phyloP scores from a whole-genome alignment of 177 flowering plant species.

The Tripterygium wilfordii region DNA sequence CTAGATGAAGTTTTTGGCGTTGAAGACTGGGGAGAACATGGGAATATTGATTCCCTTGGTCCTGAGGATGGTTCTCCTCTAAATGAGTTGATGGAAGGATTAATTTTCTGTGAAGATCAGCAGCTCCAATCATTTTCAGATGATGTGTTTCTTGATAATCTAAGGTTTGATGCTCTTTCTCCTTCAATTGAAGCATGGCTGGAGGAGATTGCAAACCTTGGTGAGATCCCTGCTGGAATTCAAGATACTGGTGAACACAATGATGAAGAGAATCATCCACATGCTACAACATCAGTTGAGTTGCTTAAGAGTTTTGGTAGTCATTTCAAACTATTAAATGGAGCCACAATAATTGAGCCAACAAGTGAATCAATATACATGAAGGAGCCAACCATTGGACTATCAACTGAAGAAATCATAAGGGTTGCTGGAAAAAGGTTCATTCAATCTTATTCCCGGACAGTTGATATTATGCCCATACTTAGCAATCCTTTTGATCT shows the following conservation, averaged over 20 bases:
- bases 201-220: conserved; percentile 7
- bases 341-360: conserved; percentile 1
- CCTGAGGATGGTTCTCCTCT: conserved; percentile 17
- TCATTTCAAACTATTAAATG: background rate
- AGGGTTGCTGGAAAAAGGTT: conserved; percentile 31
- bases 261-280: conserved; percentile 14
- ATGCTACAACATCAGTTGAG: conserved; percentile 6
- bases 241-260: conserved; percentile 3
- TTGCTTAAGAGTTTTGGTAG: background rate
- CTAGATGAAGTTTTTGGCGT: conserved; percentile 9
- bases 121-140: conserved; percentile 7
- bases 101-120: conserved; percentile 6
- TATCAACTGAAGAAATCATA: conserved; percentile 33
- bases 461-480: conserved; percentile 3
- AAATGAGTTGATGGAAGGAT: too few relatives aligned
- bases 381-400: background rate
- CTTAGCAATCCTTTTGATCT: conserved; percentile 12
- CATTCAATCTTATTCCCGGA: conserved; percentile 14
- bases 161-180: conserved; percentile 7
- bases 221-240: background rate
- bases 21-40: conserved; percentile 12
- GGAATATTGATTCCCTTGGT: conserved; percentile 6
- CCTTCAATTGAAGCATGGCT: conserved; percentile 11
- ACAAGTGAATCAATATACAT: background rate
- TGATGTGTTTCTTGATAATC: conserved; percentile 10